These are phyloP conservation scores for Raphidocelis subcapitata DNA, from an alignment of 139 green algal species.

Conservation along the genomic window DNA sequence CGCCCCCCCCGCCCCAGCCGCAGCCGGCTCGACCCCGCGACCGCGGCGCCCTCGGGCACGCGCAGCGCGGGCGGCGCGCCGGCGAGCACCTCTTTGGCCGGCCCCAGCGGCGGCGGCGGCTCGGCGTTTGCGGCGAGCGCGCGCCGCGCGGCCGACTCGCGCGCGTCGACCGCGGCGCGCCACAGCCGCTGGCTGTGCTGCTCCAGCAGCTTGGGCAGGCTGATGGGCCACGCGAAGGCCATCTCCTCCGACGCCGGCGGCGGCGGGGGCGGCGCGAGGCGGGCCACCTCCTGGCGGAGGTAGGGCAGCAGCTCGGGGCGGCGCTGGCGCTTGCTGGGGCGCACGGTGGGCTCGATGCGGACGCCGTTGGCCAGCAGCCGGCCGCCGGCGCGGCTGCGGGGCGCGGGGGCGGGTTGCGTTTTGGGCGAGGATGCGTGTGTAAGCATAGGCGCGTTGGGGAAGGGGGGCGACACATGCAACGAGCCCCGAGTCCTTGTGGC, in stretches of 20 bases:
- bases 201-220: no score
- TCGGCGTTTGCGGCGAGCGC: no score
- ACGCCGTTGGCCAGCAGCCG: slow-evolving; percentile 2
- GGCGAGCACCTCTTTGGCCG: no score
- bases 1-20: no score
- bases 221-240: no score
- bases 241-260: slow-evolving; percentile 30
- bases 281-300: slow-evolving; percentile 26
- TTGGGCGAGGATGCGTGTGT: not conserved
- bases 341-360: not conserved
- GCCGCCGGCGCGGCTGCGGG: slow-evolving; percentile 1
- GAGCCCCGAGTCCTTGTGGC: not conserved
- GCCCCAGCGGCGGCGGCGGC: no score
- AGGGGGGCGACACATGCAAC: not conserved
- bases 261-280: slow-evolving; percentile 35
- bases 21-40: no score
- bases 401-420: not conserved
- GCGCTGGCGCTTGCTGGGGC: slow-evolving; percentile 30
- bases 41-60: no score
- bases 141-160: no score
- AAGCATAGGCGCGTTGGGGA: not conserved
- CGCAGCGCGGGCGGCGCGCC: no score
- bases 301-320: slow-evolving; percentile 30
- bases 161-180: no score
- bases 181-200: no score